Conservation (phyloP, 306 rosid species). For the Clitoria ternatea region DNA sequence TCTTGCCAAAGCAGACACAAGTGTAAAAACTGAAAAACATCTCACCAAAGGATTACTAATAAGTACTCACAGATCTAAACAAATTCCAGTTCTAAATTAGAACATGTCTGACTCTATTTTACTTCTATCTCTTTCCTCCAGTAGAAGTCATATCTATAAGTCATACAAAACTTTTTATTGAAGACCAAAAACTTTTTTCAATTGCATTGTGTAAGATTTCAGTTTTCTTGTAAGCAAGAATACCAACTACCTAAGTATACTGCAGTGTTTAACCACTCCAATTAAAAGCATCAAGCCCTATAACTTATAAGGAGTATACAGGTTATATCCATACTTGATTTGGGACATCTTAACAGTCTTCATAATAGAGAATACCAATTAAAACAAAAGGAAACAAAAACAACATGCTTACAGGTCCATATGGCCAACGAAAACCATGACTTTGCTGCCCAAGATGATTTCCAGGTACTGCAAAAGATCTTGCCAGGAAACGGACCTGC, state of each 20-base stretch:
- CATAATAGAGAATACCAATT: not conserved
- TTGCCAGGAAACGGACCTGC: constrained; percentile 95
- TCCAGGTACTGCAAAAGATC: constrained; percentile 90
- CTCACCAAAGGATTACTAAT: not conserved
- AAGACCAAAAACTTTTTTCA: not conserved
- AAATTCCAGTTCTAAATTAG: constrained; percentile 13
- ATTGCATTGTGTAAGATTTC: not conserved
- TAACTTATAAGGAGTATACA: no score
- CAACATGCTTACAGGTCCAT: constrained; percentile 79
- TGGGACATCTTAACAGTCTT: not conserved
- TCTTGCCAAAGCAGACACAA: not conserved
- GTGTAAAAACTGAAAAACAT: constrained; percentile 1
- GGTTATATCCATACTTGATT: no score
- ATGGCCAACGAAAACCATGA: constrained; percentile 96
- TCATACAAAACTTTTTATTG: not conserved
- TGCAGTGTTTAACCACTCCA: no score
- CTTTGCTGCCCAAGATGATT: constrained; percentile 97
- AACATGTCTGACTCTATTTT: not conserved
- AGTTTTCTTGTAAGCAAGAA: constrained; percentile 8
- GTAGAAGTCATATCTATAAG: not conserved
- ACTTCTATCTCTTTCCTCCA: not conserved
- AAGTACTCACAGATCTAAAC: constrained; percentile 20
- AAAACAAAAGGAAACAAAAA: not conserved
- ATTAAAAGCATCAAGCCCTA: no score
- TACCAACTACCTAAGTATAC: not conserved